Evolutionary conservation across 2,329 filamentous ascomycete species (phyloP), one percentile per base, ranked within the genome.

Genomic region (Neofusicoccum laricinum): DNA sequence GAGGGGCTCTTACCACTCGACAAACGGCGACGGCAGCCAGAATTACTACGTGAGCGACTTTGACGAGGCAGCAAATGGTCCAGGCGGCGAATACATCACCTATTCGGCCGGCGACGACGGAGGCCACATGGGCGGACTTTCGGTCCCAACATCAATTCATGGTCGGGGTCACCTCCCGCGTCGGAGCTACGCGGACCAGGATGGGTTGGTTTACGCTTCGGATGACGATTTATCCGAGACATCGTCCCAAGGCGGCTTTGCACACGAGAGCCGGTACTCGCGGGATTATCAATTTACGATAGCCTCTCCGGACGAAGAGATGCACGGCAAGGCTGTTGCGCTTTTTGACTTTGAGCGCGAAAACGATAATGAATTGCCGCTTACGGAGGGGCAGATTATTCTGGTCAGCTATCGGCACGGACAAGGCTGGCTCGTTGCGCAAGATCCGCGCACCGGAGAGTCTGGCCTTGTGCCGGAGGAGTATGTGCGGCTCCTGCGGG

Each of bases 341-440:
- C 82, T 99, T 21, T 99, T 97, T 75, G 93, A 97, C 75, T 99
- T 99, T 78, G 89, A 89, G 70, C 87, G 93, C 36, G 94, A 98
- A 77, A 97, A 98, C 75, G 93, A 97, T 75, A 99, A 98, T 74
- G 95, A 99, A 77, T 81, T 99, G 64, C 92, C 93, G 3, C 81
- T 99, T 51, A 88, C 92, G 0, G 95, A 99, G 78, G 95, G 95
- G 5, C 95, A 99, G 73, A 92, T 97, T 64, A 97, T 99, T 64
- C 90, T 95, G 82, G 93, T 99, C 25, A 96, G 92, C 15, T 99
- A 98, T 76, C 86, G 95, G 48, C 93, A 98, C 74, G 94, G 94
- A 15, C 93, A 98, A 78, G 95, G 95, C 63, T 99, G 95, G 95
- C 84, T 99, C 59, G 95, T 99, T 25, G 95, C 95, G 3, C 92